Evolutionary conservation across 768 basidiomycete species (phyloP).

Genomic region (Austroboletus festivus): DNA sequence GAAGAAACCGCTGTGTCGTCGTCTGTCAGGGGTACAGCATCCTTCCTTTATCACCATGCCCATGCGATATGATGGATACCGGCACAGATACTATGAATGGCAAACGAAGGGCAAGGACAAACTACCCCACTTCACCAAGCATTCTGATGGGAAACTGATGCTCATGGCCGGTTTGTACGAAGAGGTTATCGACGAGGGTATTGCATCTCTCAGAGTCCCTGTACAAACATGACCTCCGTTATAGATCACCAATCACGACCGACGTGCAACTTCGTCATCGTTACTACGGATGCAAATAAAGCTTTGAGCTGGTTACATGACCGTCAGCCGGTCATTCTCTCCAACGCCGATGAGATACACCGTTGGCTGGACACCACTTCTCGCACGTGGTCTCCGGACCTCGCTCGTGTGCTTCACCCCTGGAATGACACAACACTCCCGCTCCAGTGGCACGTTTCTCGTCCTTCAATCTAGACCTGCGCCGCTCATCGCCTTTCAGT

Average conservation of each 20-base stretch:
- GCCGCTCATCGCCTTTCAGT: constrained; percentile 37
- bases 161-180: constrained; percentile 91
- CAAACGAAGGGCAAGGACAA: constrained; percentile 76
- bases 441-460: constrained; percentile 62
- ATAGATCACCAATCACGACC: constrained; percentile 53
- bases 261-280: constrained; percentile 83
- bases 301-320: constrained; percentile 87
- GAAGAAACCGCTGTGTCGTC: constrained; percentile 81
- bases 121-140: constrained; percentile 78
- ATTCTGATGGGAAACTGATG: constrained; percentile 61
- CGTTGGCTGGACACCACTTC: constrained; percentile 80
- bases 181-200: constrained; percentile 61
- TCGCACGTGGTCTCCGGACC: constrained; percentile 57
- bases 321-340: constrained; percentile 81
- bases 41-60: neutral
- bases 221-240: neutral
- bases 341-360: constrained; percentile 53
- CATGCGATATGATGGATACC: neutral
- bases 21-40: constrained; percentile 64
- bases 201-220: neutral
- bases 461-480: neutral
- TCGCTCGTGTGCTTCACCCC: constrained; percentile 59
- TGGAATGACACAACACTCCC: constrained; percentile 47
- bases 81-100: constrained; percentile 89
- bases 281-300: constrained; percentile 75